Evolutionary conservation across 352 stramenopile species (phyloP), one percentile per base, ranked within the genome.

Genomic region (Bremia lactucae): DNA sequence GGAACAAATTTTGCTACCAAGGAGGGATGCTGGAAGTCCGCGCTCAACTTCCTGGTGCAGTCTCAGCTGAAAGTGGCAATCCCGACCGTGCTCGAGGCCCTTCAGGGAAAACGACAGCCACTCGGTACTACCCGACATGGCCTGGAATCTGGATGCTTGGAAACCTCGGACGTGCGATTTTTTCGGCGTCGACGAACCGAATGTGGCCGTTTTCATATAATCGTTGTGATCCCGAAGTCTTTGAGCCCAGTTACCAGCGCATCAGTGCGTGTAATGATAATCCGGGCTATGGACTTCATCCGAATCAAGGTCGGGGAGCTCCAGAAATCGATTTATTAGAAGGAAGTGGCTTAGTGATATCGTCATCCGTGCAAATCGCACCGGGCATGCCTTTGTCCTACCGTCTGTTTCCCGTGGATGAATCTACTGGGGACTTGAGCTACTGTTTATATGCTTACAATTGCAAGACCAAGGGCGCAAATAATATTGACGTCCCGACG

Each of bases 1-100:
- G 87, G 90, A 96, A 96, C 54, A 97, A 97, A 42, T 97, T 97
- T 53, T 97, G 90, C 55, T 96, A 96, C 49, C 92, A 94, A 31
- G 90, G 87, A 3, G 90, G 90, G 8, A 76, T 97, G 39, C 59
- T 96, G n/a, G 86, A 96, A 54, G 68, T 96, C 2, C 59, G 75
- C 14, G 79, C 87, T 6, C 84, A 94, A 39, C 63, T 97, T 3
- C 91, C 89, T 1, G 91, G 87, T 3, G 80, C 87, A 14, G 56
- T 83, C 1, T 65, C 74, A 34, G 75, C 23, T 1, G 42, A 56
- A 2, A 72, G 63, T 0, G 63, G 61, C 0, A 81, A 81, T 26
- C 68, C 68, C 1, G 64, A 81, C 15, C 18, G 72, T 8, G 15
- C 71, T 0, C 16, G 49, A 2, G 57, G 60, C 10, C 51, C 48